Base-by-base conservation (phyloP, 495 filamentous ascomycete species). In the Xylaria flabelliformis region DNA sequence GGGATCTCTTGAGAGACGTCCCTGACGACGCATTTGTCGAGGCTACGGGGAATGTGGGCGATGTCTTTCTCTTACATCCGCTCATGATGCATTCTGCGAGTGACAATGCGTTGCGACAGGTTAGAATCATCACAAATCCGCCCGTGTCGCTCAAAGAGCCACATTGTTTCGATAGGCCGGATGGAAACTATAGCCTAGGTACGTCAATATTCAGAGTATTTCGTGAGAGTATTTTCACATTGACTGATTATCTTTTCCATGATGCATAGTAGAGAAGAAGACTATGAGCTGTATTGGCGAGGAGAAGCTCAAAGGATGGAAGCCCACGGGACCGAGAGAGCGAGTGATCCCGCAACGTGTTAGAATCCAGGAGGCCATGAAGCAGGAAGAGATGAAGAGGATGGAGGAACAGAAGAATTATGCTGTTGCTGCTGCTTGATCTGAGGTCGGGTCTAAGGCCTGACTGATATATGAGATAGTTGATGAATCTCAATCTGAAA, bases 51-150 rank as follows among this genome's bases (percentile, higher is more conserved):
- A 77, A 85, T 2, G 80, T 86, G 2, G 91, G 91, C 17, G 91
- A 94, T 74, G 90, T 93, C 19, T 88, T 89, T 71, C 82, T 94
- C 26, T 78, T 93, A 72, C 91, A 93, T 73, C 91, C 91, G 58
- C 80, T 93, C n/a, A 93, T 92, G 90, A 80, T 92, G 70, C 91
- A 93, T 80, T 88, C 87, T 7, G 86, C 88, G 26, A 89, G 88
- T 10, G 83, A 83, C 69, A 93, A 93, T 74, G 82, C 86, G 67
- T 73, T 88, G 69, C 83, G 91, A 44, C 82, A 81, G 36, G 83
- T 88, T 8, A 83, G 91, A 19, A 88, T 93, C 73, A 93, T 93
- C 78, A 94, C 90, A 55, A 94, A 94, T 76, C 90, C 91, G 21
- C 88, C 90, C 0, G 89, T 92, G 0, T 84, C 83, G 34, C 76